Base-by-base conservation (phyloP, 2,329 filamentous ascomycete genomes). In the Pseudogymnoascus sp. region DNA sequence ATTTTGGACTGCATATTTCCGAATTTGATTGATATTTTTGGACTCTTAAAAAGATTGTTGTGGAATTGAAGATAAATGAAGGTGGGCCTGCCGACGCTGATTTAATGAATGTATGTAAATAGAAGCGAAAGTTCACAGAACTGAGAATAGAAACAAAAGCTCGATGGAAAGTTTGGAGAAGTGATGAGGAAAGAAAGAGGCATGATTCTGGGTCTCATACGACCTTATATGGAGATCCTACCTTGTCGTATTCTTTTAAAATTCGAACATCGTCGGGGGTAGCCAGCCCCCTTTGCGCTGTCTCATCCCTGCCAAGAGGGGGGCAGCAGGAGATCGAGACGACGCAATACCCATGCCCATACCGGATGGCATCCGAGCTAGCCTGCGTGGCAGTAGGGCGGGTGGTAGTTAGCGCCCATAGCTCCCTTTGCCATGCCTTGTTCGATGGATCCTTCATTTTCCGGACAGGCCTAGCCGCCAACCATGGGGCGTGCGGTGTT, bases 111-210 rank as follows among this genome's bases (percentile, higher is more conserved):
- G 62, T 66, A 63, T 62, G 62, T 66, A 66, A 65, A 60, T 53
- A 53, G 63, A 67, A 68, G 66, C 65, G 63, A 64, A 64, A 71
- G 68, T 69, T 71, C 67, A 64, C 66, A 70, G 68, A 71, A 70
- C 68, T 66, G 63, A 61, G 60, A 68, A 66, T 62, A 66, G 66
- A 66, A 59, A 64, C 64, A 57, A 65, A 63, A 62, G 57, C 59
- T 61, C 63, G 61, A 58, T 38, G 36, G 61, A 66, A 61, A 60
- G 47, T 53, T 53, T 53, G 25, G 30, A 53, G 25, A 53, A 61
- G 41, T 50, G 62, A 65, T 64, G 64, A 58, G 38, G 59, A 63
- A 60, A 60, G 59, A 60, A 62, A 41, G 57, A 62, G 38, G 60
- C 47, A 53, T 33, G 47, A 53, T 53, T 53, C 47, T 18, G 47